Percentiles rank a stretch among this genome's conserved stretches.
phyloP scores from a whole-genome alignment of 2,329 filamentous ascomycete genomes.

The Trichoderma citrinoviride region DNA sequence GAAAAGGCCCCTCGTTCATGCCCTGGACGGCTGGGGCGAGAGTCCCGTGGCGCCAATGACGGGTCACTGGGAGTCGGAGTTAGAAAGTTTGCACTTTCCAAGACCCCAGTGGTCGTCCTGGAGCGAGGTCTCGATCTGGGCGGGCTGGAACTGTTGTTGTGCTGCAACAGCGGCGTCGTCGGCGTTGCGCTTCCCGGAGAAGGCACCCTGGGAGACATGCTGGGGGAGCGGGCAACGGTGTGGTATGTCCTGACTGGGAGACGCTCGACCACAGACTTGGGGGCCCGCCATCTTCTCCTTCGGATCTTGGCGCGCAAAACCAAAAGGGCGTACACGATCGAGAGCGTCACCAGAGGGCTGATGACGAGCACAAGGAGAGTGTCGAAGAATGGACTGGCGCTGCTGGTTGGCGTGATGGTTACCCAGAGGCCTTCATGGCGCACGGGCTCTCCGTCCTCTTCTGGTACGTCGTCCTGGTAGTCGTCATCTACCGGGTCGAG shows the following conservation, averaged over 20 bases:
- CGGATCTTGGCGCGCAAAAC: conserved; percentile 85
- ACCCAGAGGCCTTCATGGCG: conserved; percentile 80
- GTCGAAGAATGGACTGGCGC: conserved; percentile 90
- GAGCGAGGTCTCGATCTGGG: conserved; percentile 60
- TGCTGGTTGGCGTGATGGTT: conserved; percentile 88
- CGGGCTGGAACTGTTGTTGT: conserved; percentile 46
- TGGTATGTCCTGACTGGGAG: conserved; percentile 96
- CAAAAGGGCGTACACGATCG: conserved; percentile 85
- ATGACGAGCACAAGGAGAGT: conserved; percentile 95
- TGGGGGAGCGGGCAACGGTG: conserved; percentile 66
- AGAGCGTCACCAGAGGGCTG: conserved; percentile 87
- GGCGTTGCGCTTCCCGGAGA: conserved; percentile 66
- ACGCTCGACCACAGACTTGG: conserved; percentile 90
- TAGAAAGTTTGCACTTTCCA: conserved; percentile 48
- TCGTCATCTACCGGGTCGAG: conserved; percentile 29
- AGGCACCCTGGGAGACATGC: conserved; percentile 54
- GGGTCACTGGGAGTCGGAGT: conserved; percentile 45
- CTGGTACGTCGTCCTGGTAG: conserved; percentile 24
- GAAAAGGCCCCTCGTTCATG: conserved; percentile 51
- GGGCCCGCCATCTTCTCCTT: conserved; percentile 89
- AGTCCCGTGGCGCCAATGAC: conserved; percentile 34
- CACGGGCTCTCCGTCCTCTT: conserved; percentile 26
- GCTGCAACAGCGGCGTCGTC: conserved; percentile 76
- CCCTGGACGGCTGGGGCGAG: conserved; percentile 33
- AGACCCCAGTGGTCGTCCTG: conserved; percentile 60